Conservation (phyloP, 441 rosid genomes). For the Manihot esculenta region DNA sequence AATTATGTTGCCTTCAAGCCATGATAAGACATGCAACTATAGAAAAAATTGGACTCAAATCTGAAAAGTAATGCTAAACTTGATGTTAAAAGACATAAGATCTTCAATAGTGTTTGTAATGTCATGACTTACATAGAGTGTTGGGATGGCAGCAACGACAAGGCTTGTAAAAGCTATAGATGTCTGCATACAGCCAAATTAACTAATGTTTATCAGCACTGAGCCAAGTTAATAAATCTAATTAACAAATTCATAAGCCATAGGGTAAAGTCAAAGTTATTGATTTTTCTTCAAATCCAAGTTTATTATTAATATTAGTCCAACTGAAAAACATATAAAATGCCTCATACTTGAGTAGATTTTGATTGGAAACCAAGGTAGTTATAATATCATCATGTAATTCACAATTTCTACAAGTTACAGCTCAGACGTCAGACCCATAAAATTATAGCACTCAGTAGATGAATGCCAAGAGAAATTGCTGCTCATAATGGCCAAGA, state of each 20-base stretch:
- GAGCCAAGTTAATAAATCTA: constrained; percentile 1
- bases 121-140: constrained; percentile 56
- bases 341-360: background rate
- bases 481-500: background rate
- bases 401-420: background rate
- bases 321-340: too few relatives aligned
- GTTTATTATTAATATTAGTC: too few relatives aligned
- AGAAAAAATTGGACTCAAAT: background rate
- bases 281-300: background rate
- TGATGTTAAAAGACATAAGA: background rate
- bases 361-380: background rate
- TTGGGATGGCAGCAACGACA: constrained; percentile 65
- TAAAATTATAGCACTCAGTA: background rate
- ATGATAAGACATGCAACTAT: background rate
- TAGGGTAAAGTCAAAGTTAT: background rate
- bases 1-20: background rate
- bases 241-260: constrained; percentile 12
- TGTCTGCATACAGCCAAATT: constrained; percentile 41
- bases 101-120: background rate
- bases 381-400: background rate
- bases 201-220: constrained; percentile 4
- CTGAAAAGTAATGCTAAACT: background rate
- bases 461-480: background rate
- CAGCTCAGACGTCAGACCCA: background rate
- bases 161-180: constrained; percentile 37